Base-by-base conservation (phyloP, 805 yeast genomes). In the Dipodascopsis uninucleata region DNA sequence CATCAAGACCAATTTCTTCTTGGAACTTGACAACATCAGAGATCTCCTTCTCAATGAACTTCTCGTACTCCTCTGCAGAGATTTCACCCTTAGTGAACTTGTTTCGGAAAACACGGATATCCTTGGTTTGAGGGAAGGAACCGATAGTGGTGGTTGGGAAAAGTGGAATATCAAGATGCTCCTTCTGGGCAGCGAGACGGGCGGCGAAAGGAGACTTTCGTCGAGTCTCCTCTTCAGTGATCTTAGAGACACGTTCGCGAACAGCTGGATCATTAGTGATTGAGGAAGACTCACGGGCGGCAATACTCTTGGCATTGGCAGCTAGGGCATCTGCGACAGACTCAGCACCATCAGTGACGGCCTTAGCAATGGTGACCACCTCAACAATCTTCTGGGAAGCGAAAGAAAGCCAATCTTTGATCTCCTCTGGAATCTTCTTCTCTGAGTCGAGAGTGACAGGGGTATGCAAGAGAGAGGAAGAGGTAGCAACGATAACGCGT, bases 111-210 rank as follows among this genome's bases (percentile, higher is more conserved):
- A 89, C 74, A 79, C 98, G 86, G 75, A 93, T 93, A 71, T 93
- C 98, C 79, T 88, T 87, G 71, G 99, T 93, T 80, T 93, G 99
- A 64, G 99, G 99, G 97, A 93, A 93, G 57, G 99, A 93, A 73
- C 99, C 99, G 71, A 93, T 93, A 64, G 98, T 93, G 70, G 99
- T 93, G 69, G 99, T 93, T 75, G 99, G 99, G 96, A 93, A 93
- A 67, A 85, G 75, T 61, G 99, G 98, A 71, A 93, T 78, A 78
- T 93, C 85, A 78, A 85, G 85, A 68, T 80, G 75, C 61, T 71
- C 74, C 76, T 85, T 78, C 78, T 93, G 98, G 62, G 81, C 89
- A 61, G 74, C 82, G 66, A 86, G 79, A 78, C 99, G 86, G 58
- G 71, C 76, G 61, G 83, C 79, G 81, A 93, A 93, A 53, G 93